Evolutionary conservation across 2,329 filamentous ascomycete genomes (phyloP).

Genomic region (Pseudogymnoascus sp.): DNA sequence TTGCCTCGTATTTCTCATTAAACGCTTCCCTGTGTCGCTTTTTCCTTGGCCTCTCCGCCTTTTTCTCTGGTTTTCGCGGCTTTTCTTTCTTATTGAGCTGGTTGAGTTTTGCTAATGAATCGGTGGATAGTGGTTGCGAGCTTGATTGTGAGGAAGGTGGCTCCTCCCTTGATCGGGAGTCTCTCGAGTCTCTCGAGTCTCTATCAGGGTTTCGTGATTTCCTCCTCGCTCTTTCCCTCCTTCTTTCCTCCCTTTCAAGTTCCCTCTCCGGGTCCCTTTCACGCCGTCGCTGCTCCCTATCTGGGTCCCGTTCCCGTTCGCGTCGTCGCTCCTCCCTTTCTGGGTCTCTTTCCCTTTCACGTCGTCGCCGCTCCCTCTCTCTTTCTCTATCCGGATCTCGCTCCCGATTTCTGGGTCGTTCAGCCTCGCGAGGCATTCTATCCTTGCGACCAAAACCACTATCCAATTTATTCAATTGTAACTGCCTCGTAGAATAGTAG

Average conservation of each 20-base stretch:
- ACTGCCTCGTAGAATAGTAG: neutral
- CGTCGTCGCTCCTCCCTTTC: constrained; percentile 9
- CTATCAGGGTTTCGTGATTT: neutral
- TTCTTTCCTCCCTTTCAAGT: neutral
- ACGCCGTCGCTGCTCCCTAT: neutral
- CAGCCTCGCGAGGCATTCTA: constrained; percentile 19
- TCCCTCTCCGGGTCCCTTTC: constrained; percentile 1
- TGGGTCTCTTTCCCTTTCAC: constrained; percentile 14
- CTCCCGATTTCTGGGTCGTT: constrained; percentile 20
- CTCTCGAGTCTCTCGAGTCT: neutral
- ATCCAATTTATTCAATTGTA: neutral
- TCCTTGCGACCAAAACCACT: neutral
- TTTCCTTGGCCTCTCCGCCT: constrained; percentile 11
- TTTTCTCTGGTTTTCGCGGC: constrained; percentile 13
- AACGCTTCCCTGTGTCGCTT: constrained; percentile 19
- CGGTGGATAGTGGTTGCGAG: constrained; percentile 24
- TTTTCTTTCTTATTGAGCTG: constrained; percentile 19
- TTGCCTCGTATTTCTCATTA: constrained; percentile 18
- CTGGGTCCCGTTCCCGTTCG: neutral
- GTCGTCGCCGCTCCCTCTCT: neutral
- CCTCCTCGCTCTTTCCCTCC: neutral
- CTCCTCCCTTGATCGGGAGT: neutral
- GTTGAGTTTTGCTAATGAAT: constrained; percentile 26
- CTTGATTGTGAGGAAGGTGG: constrained; percentile 19
- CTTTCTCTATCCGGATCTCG: constrained; percentile 13